Base-by-base conservation (phyloP, 164 flowering plant genomes). In the Sedum album region DNA sequence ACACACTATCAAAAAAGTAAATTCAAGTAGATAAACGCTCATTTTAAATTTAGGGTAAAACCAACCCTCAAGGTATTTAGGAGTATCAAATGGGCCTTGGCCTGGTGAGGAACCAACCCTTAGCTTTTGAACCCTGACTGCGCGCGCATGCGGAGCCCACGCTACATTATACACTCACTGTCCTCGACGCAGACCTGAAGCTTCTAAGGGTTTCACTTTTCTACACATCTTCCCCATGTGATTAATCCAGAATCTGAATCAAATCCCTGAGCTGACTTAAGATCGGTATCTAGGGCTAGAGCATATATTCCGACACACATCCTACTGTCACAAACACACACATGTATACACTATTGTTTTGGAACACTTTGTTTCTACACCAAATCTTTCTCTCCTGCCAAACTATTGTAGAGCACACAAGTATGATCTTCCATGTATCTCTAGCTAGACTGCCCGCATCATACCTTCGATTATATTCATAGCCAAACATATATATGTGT, bases 231-330 rank as follows among this genome's bases (percentile, higher is more conserved):
- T n/a, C n/a, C 20, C 62, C 62, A 57, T 57, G 62, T 57, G 62
- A 28, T 5, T 14, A 53, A 23, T 53, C 8, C 17, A 57, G 62
- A 57, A 57, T 57, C 18, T 57, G 33, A 28, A 57, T 28, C 62
- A 57, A 57, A 57, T 57, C 62, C 62, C 33, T 26, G 62, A 57
- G 62, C 33, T 28, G 33, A 26, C 33, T 57, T 14, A 20, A 57
- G 18, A 26, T 26, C 20, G 28, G 62, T 57, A 57, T 57, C 62
- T 13, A 57, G 31, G 62, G 28, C 62, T 57, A 26, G 1, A 1
- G 33, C 31, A 26, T 57, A 57, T 57, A 57, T 57, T 28, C 62
- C 35, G 28, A 28, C 62, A 57, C 61, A 55, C 26, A 21, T n/a
- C 10, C 25, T 20, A 25, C 15, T 57, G 33, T 26, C 62, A 28